Evolutionary conservation across 2,329 filamentous ascomycete genomes (phyloP), one percentile per base, ranked within the genome.

Genomic region (Hypoxylon sp.): DNA sequence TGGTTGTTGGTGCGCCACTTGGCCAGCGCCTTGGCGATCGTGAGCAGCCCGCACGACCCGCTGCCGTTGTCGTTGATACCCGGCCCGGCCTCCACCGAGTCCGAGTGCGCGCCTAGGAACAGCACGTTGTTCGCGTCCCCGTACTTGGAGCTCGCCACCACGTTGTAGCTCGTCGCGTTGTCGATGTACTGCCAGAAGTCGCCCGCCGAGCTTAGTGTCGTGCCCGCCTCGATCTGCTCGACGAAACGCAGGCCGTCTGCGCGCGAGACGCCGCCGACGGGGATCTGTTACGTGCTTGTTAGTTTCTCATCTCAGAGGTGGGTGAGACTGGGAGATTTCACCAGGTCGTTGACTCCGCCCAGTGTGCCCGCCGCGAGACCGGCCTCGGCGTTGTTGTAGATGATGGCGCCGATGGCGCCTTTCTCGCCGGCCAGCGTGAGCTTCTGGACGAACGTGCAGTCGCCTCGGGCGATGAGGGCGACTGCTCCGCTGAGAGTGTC

Each of bases 61-160:
- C 82, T 85, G 50, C 87, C 88, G 70, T 90, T 84, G 72, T 90
- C 88, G 73, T 90, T 90, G 78, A 90, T 88, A 5, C 87, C 87
- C 0, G 87, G 87, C 0, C 87, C 87, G 2, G 80, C 83, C 26
- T 81, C 79, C 19, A 89, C 87, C 6, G 84, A 86, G 76, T 90
- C 87, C 17, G 82, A 84, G 75, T 90, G 87, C 2, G 82, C 86
- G 43, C 87, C 86, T 13, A 89, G 75, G 51, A 85, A 82, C 48
- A 89, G 79, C 32, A 85, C 79, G 71, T 89, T 87, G 65, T 86
- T 76, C 17, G 84, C 82, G 73, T 89, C 84, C 44, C 87, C 87
- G 13, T 75, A 77, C 64, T 82, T 84, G 10, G 86, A 86, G 68
- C 87, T 83, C 4, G 87, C 88, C 64, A 89, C 82, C 41, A 90